Evolutionary conservation across 768 basidiomycete genomes (phyloP), one percentile per base, ranked within the genome.

Genomic region (Lactarius evosmus): DNA sequence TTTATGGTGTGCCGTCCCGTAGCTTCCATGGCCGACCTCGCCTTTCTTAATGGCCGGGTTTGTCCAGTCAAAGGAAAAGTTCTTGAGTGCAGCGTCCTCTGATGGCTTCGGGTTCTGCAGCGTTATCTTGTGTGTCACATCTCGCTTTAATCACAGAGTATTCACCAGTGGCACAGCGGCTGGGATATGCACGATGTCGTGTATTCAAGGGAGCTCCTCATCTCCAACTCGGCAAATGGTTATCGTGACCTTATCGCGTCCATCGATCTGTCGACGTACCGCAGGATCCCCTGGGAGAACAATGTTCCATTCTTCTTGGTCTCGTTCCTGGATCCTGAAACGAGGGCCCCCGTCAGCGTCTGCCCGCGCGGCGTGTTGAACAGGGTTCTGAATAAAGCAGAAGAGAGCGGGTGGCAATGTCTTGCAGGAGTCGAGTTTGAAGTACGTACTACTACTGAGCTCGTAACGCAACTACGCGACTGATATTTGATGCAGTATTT

Each of bases 371-470:
- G 93, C n/a, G 79, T 89, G 34, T 77, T 98, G 49, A 82, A 82
- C 70, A 80, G 77, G 33, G 81, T 86, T 0, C 78, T 82, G 0
- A 82, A 83, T 2, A 77, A 75, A 41, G 85, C 83, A 0, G 76
- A 74, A 44, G 73, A 76, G 33, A 63, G 74, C 3, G 85, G 83
- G 1, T 82, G 83, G 67, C 77, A 84, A 33, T 91, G 93, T 71
- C 81, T 86, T 69, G 86, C 92, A n/a, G 95, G 94, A 9, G 84
- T 91, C 8, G 96, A 99, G 76, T 98, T 92, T 69, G 97, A 99
- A 82, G 94, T 90, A 71, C 40, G 61, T 46, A 6, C 25, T 49
- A 27, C 27, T 12, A 27, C 25, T 63, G 30, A n/a, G 16, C 25
- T 16, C 38, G 22, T 17, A 5, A 25, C 12, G 25, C 46, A 14